Base-by-base conservation (phyloP, 768 basidiomycete genomes). In the Trametopsis cervina region DNA sequence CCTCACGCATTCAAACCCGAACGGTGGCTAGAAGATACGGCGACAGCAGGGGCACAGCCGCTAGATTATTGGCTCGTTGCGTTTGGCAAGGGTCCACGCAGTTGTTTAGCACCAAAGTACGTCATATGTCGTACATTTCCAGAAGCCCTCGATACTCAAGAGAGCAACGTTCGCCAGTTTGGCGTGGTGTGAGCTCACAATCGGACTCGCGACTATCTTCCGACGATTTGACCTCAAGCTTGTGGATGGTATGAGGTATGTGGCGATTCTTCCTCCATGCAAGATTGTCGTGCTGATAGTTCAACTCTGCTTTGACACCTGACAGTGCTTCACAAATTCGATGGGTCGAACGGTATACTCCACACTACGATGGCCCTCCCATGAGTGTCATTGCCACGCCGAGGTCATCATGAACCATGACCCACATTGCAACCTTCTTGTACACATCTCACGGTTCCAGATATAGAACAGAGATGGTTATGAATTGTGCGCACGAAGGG, bases 81-180 rank as follows among this genome's bases (percentile, higher is more conserved):
- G 13, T 73, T 76, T 51, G 70, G 69, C 20, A 72, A 68, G 53
- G 74, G 73, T 0, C 70, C 71, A 5, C 56, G 74, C n/a, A 68
- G 66, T 41, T 74, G 74, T 47, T 47, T 73, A 4, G 72, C 71
- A 10, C 67, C 72, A 20, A 73, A 73, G 70, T 74, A n/a, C n/a
- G n/a, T n/a, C n/a, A n/a, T n/a, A n/a, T n/a, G n/a, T 37, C 23
- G 70, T 57, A n/a, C 41, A 20, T 20, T 24, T 38, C 18, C 12
- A n/a, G n/a, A n/a, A n/a, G n/a, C 29, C 15, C 21, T 38, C 44
- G n/a, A 4, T 6, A 12, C 25, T 26, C 9, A 18, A 20, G 23
- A 40, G 7, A 33, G 7, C 29, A 33, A 7, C 29, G 9, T 33
- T 33, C 29, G 9, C 29, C 49, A 74, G 71, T 49, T 62, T 75